Base-by-base conservation (phyloP, 306 rosid species). In the Hippophae rhamnoides region DNA sequence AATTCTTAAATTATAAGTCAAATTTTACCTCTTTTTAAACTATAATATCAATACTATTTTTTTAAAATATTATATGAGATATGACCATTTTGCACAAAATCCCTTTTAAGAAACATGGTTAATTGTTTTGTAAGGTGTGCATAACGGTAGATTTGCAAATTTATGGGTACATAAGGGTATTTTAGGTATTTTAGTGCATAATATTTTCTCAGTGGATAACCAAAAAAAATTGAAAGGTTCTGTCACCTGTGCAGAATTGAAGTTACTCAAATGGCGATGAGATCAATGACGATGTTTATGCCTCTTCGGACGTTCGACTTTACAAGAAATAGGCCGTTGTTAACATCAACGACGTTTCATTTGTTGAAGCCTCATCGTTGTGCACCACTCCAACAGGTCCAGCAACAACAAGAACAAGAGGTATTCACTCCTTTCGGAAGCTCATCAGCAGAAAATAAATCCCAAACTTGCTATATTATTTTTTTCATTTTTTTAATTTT, bases 361-460 rank as follows among this genome's bases (percentile, higher is more conserved):
- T 52, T 71, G 43, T n/a, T 71, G 47, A 84, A 69, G 66, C 80
- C 79, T 6, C 23, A 64, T 6, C 69, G 51, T 56, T 84, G 92
- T 58, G 2, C 77, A 6, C 76, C 85, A 1, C 31, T 76, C 64
- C 77, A 62, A 18, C 86, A 74, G 67, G 54, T 71, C 18, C 77
- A 64, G 62, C 71, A 69, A 50, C 54, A 47, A 59, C 51, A 60
- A 44, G n/a, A 54, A 40, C 42, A 43, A 44, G 74, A 73, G 84
- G 78, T 77, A 75, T 57, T 3, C 14, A 54, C 46, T 59, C 60
- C 43, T 11, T 43, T 50, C 46, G 13, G 9, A 10, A 7, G 50
- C 53, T 59, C 52, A 48, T 11, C 4, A 9, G 23, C 23, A 18
- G 23, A 18, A 18, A 18, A 18, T 18, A 18, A 18, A 18, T 18